Conservation (phyloP, 495 filamentous ascomycete genomes). For the Letharia columbiana region DNA sequence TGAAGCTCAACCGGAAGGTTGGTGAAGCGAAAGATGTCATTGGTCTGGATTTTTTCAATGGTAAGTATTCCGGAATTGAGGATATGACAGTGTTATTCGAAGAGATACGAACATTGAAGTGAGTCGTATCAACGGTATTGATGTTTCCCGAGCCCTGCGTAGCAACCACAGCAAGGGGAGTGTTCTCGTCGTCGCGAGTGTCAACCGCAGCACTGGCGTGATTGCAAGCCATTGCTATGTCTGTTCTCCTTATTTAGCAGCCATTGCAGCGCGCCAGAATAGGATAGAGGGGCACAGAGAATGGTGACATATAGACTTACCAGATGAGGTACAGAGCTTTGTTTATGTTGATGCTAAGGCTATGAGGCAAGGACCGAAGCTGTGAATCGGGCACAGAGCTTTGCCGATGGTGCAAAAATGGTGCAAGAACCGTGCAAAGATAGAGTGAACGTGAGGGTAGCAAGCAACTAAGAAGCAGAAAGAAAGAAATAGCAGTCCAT, state of each 20-base stretch:
- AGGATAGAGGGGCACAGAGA: neutral
- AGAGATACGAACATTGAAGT: neutral
- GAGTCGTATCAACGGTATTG: neutral
- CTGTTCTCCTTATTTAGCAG: neutral
- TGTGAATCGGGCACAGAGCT: neutral
- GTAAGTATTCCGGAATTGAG: neutral
- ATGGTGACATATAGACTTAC: neutral
- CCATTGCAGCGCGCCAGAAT: neutral
- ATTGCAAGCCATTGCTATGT: neutral
- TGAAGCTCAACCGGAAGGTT: neutral
- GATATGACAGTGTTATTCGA: neutral
- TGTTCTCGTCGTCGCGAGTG: neutral
- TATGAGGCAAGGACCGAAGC: neutral
- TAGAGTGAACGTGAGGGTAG: neutral
- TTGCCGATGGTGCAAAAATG: neutral
- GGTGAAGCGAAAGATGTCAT: neutral
- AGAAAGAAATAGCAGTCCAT: neutral
- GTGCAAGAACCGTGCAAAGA: neutral
- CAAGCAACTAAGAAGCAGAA: neutral
- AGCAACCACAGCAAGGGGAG: neutral
- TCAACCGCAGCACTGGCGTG: neutral
- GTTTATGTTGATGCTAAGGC: neutral
- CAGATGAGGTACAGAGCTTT: neutral
- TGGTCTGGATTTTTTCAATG: neutral
- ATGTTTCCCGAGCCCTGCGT: neutral